Evolutionary conservation across 306 rosid species (phyloP).

Genomic region (Carpinus viminea): DNA sequence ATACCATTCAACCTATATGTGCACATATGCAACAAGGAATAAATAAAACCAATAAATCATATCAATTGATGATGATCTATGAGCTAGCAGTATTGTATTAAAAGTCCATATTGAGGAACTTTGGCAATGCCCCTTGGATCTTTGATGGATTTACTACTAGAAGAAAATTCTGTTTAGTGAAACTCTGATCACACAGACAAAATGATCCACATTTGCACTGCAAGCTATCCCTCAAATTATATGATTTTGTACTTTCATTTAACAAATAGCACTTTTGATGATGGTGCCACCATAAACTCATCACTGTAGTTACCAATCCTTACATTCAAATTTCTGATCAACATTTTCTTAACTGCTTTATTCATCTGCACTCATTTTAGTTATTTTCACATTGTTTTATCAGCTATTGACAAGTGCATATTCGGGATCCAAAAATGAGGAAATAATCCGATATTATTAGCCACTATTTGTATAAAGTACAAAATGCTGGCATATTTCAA

Average conservation of each 20-base stretch:
- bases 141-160: not conserved
- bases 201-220: not conserved
- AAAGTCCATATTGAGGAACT: not conserved
- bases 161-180: not conserved
- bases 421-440: not conserved
- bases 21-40: not conserved
- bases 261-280: not conserved
- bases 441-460: not conserved
- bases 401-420: not conserved
- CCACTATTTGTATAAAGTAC: not conserved
- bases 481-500: not conserved
- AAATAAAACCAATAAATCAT: not conserved
- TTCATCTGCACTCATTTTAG: not conserved
- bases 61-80: not conserved
- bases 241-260: not conserved
- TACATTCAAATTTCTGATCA: not conserved
- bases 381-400: not conserved
- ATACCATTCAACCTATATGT: not conserved
- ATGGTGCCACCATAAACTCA: not conserved
- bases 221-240: not conserved
- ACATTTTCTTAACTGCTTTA: not conserved
- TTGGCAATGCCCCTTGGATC: not conserved
- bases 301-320: not conserved
- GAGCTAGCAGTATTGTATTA: not conserved
- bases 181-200: not conserved